Evolutionary conservation across 805 yeast genomes (phyloP).

Genomic region (Grigorovia yakushimaensis): DNA sequence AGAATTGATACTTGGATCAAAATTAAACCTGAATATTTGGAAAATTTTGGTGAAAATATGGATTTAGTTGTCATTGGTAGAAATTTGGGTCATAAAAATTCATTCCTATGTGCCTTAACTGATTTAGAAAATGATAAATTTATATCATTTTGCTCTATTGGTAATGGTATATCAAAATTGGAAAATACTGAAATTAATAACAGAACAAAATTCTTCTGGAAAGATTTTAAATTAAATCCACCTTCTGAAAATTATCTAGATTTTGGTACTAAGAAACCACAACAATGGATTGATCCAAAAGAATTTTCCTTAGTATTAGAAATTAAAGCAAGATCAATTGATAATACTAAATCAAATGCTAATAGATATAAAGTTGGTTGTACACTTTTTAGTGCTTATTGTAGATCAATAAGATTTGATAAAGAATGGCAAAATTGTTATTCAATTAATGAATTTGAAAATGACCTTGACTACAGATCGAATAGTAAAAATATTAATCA

Average conservation of each 20-base stretch:
- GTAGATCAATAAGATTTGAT: constrained; percentile 58
- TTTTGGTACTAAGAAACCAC: constrained; percentile 57
- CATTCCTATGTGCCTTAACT: constrained; percentile 66
- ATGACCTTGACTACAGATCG: background rate
- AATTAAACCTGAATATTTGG: constrained; percentile 83
- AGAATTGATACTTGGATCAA: constrained; percentile 70
- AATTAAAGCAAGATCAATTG: constrained; percentile 70
- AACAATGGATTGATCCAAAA: constrained; percentile 69
- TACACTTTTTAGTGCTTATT: constrained; percentile 70
- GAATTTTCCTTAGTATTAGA: constrained; percentile 65
- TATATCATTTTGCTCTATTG: constrained; percentile 65
- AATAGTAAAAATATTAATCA: background rate
- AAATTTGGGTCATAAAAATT: constrained; percentile 54
- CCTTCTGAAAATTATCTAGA: constrained; percentile 31
- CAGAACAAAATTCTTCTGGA: constrained; percentile 55
- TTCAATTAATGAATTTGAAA: constrained; percentile 40
- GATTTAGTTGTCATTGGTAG: constrained; percentile 77
- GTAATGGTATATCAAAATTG: constrained; percentile 67
- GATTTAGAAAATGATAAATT: constrained; percentile 25
- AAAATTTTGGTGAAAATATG: constrained; percentile 76
- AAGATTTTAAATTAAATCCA: constrained; percentile 27
- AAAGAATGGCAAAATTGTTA: constrained; percentile 49
- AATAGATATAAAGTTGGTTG: constrained; percentile 50
- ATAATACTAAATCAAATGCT: constrained; percentile 34
- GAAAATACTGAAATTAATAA: constrained; percentile 53